Evolutionary conservation across 2,329 filamentous ascomycete species (phyloP), one percentile per base, ranked within the genome.

Genomic region (Neoscytalidium dimidiatum): DNA sequence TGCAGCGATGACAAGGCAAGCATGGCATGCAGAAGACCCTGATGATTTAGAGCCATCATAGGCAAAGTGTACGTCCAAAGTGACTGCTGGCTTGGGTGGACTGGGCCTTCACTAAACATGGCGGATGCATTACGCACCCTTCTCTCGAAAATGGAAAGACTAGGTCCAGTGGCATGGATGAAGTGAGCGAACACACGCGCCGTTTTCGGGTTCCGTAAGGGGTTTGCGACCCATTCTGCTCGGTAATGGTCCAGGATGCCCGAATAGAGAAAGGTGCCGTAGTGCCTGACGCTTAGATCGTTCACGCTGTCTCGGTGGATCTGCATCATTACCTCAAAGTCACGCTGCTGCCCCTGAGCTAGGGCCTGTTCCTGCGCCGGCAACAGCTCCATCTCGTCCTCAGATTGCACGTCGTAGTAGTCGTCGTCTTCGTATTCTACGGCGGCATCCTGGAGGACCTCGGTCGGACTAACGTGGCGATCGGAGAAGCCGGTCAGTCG

Each of bases 111-210:
- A 64, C 82, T 81, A 69, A 92, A 88, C 31, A 91, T 83, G 6
- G 88, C 84, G 0, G 87, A 85, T 1, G 91, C 85, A 71, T 94
- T 92, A 64, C 88, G 85, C 2, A 91, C 88, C 74, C 94, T 88
- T 62, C 94, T 85, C 77, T 98, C 94, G 74, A 92, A 97, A 29
- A 96, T 85, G 1, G 94, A 96, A 73, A 98, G 86, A 69, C 87
- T 91, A 0, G 93, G 92, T 0, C 90, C 94, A 2, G 93, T 96
- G 6, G 95, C 90, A 69, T 92, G 90, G 52, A 98, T 88, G 75
- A 97, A 98, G 77, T 98, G 93, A 75, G 90, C 90, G 75, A 98
- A 98, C 6, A 97, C 88, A 31, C 89, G 86, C 14, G 92, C 90
- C 11, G 92, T 94, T 68, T 90, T 89, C 2, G 88, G 85, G 68